These are phyloP conservation scores for Pythium apleroticum DNA, from an alignment of 352 stramenopile species.

Conservation along the genomic window DNA sequence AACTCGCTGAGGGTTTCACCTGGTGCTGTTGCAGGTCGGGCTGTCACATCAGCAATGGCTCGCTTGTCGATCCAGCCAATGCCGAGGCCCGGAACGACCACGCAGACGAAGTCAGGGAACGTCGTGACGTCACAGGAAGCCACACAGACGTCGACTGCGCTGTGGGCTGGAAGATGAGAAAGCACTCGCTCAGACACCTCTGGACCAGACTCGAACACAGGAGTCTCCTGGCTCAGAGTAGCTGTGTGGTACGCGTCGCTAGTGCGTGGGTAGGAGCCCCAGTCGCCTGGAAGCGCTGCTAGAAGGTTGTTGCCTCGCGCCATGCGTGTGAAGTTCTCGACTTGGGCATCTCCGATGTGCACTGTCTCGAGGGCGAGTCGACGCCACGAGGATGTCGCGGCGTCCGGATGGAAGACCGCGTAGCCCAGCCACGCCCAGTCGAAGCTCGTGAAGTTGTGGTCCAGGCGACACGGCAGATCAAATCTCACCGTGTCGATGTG, in stretches of 20 bases:
- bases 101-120: too few species aligned
- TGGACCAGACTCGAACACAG: too few species aligned
- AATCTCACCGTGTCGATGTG: too few species aligned
- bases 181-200: too few species aligned
- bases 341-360: background rate
- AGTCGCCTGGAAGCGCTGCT: background rate
- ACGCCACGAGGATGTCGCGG: background rate
- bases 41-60: background rate
- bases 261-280: background rate
- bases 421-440: too few species aligned
- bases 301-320: background rate
- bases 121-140: too few species aligned
- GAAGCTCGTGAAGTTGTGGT: too few species aligned
- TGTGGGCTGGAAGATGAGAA: too few species aligned
- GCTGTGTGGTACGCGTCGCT: background rate
- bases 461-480: too few species aligned
- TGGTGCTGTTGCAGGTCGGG: background rate
- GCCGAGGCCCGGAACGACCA: too few species aligned
- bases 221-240: background rate
- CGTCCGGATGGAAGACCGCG: background rate
- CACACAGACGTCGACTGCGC: too few species aligned
- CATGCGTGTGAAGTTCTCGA: background rate
- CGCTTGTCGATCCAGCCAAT: too few species aligned
- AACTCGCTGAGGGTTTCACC: background rate
- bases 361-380: background rate